A percentile compares a stretch with the other conserved stretches of the same genome.
phyloP scores from a whole-genome alignment of 2,329 filamentous ascomycete species.

The Drechslerella dactyloides region DNA sequence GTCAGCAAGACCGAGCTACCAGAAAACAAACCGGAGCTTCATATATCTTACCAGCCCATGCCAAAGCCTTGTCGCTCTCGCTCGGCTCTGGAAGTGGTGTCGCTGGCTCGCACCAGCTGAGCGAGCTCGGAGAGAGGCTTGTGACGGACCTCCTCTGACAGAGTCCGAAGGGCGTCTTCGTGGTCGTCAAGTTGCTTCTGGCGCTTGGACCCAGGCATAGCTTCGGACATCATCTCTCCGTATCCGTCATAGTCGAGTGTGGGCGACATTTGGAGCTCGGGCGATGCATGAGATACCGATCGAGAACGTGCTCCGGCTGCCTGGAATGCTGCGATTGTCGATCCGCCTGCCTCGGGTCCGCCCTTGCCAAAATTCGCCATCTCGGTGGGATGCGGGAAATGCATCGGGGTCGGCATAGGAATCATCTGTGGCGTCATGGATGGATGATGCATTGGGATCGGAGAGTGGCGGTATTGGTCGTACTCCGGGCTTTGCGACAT shows the following conservation, averaged over 20 bases:
- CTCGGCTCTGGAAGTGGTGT: constrained; percentile 70
- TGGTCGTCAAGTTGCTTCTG: constrained; percentile 53
- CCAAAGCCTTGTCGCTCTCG: constrained; percentile 84
- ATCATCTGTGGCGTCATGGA: constrained; percentile 39
- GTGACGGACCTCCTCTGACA: constrained; percentile 54
- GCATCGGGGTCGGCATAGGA: constrained; percentile 35
- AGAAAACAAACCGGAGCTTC: constrained; percentile 1
- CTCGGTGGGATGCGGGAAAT: constrained; percentile 44
- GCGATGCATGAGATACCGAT: constrained; percentile 43
- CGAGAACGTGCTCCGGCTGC: constrained; percentile 35
- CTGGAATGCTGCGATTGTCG: constrained; percentile 44
- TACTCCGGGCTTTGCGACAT: constrained; percentile 49
- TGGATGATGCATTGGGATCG: constrained; percentile 39
- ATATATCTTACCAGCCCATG: constrained; percentile 75
- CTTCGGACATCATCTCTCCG: constrained; percentile 41
- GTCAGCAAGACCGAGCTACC: not conserved
- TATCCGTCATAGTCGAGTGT: constrained; percentile 38
- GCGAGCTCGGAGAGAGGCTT: constrained; percentile 54
- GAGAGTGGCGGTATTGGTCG: constrained; percentile 39
- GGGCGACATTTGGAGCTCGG: constrained; percentile 44
- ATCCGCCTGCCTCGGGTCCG: constrained; percentile 32
- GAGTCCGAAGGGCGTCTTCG: constrained; percentile 54
- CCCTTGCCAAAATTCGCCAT: constrained; percentile 46
- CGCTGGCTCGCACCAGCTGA: constrained; percentile 54
- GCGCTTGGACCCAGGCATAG: constrained; percentile 39